These are phyloP conservation scores for Extremus antarcticus DNA, from an alignment of 495 filamentous ascomycete genomes.

Conservation along the genomic window DNA sequence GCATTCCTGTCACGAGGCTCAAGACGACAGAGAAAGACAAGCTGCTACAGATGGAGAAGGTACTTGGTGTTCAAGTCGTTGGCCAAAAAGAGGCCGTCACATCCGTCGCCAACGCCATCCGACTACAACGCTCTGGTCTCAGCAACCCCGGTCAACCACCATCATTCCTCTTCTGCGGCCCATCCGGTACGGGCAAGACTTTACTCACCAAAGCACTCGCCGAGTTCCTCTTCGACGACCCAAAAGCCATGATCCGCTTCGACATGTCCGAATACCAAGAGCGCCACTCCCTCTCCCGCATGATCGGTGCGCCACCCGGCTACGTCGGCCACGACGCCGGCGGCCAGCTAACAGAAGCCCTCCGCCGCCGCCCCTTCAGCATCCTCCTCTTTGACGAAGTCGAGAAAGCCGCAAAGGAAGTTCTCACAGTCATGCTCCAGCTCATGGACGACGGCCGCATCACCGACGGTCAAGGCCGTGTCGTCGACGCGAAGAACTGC, in stretches of 20 bases:
- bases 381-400: conserved; percentile 97
- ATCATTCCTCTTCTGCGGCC: conserved; percentile 96
- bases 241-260: conserved; percentile 96
- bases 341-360: conserved; percentile 86
- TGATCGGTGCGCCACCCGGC: conserved; percentile 95
- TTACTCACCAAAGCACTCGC: conserved; percentile 91
- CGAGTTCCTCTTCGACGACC: conserved; percentile 95
- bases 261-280: conserved; percentile 99
- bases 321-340: conserved; percentile 96
- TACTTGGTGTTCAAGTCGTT: conserved; percentile 70
- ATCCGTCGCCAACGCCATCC: conserved; percentile 89
- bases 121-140: conserved; percentile 85
- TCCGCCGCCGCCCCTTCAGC: conserved; percentile 90
- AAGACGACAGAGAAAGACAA: conserved; percentile 97
- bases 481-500: conserved; percentile 92
- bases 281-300: conserved; percentile 85
- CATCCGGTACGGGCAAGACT: conserved; percentile 95
- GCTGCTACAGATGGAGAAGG: conserved; percentile 84
- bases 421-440: conserved; percentile 89
- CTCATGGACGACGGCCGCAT: conserved; percentile 99
- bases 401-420: conserved; percentile 96
- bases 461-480: conserved; percentile 89
- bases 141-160: conserved; percentile 91
- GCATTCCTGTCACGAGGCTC: conserved; percentile 87
- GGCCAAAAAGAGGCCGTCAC: conserved; percentile 92